Conservation (phyloP, 2,329 filamentous ascomycete genomes). For the Paradendryphiella salina region DNA sequence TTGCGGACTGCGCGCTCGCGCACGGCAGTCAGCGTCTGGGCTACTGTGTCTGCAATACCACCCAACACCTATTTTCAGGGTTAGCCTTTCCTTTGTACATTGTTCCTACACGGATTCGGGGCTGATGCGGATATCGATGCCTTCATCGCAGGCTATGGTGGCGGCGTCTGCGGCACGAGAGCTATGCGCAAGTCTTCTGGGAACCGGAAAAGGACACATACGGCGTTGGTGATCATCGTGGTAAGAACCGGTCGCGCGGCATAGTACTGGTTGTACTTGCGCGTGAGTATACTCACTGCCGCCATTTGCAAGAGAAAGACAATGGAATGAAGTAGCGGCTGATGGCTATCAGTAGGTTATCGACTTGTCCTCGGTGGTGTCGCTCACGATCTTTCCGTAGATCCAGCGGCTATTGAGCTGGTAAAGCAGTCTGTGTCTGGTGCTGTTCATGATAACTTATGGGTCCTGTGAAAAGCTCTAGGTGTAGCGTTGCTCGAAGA, state of each 20-base stretch:
- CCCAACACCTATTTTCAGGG: slow-evolving; percentile 62
- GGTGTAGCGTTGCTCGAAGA: slow-evolving; percentile 23
- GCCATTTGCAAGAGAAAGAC: slow-evolving; percentile 88
- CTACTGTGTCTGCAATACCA: slow-evolving; percentile 94
- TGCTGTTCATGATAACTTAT: slow-evolving; percentile 41
- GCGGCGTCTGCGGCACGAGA: not conserved
- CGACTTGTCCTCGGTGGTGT: not conserved
- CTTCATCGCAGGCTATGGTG: not conserved
- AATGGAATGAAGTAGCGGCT: slow-evolving; percentile 86
- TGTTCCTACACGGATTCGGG: not conserved
- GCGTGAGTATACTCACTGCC: slow-evolving; percentile 76
- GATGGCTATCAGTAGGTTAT: slow-evolving; percentile 22
- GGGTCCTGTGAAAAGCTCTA: slow-evolving; percentile 23
- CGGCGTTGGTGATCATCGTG: slow-evolving; percentile 98
- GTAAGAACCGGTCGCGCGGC: slow-evolving; percentile 89
- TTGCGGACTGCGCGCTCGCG: slow-evolving; percentile 69
- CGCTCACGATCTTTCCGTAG: slow-evolving; percentile 70
- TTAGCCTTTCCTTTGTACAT: slow-evolving; percentile 13
- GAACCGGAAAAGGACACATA: slow-evolving; percentile 50
- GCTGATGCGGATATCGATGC: not conserved
- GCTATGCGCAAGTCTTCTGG: not conserved
- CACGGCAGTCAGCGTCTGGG: slow-evolving; percentile 86
- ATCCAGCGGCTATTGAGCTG: slow-evolving; percentile 72
- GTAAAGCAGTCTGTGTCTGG: slow-evolving; percentile 64
- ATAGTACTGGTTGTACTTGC: slow-evolving; percentile 94